These are phyloP conservation scores for Chenopodium suecicum DNA, from an alignment of 148 eudicot species.

Conservation along the genomic window DNA sequence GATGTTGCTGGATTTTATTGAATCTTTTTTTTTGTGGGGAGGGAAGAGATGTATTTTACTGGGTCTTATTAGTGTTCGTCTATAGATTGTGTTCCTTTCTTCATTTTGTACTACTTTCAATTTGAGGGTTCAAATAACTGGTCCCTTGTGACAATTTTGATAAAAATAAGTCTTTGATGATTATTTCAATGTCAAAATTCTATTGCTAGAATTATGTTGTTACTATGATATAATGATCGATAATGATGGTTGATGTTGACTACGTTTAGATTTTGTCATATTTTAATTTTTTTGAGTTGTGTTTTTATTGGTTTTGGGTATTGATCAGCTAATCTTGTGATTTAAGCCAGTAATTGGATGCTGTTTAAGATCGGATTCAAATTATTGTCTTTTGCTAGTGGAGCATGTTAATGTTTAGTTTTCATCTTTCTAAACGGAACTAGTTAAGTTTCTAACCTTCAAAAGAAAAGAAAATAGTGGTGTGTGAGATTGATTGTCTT, in stretches of 20 bases:
- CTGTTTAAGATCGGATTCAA: too few relatives aligned
- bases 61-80: background rate
- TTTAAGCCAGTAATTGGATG: too few relatives aligned
- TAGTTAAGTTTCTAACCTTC: too few relatives aligned
- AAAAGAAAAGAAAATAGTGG: too few relatives aligned
- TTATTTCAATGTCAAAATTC: background rate
- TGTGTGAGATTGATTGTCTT: background rate
- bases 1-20: conserved; percentile 1
- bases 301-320: background rate
- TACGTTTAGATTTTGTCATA: background rate
- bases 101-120: background rate
- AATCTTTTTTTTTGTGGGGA: background rate
- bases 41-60: background rate
- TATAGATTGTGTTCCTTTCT: too few relatives aligned
- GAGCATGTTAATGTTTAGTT: background rate
- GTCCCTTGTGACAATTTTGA: background rate
- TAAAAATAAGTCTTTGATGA: background rate
- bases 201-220: background rate
- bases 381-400: background rate
- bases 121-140: background rate
- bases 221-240: background rate
- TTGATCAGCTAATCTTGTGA: background rate
- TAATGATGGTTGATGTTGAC: background rate
- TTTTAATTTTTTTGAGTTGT: background rate
- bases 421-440: background rate